Evolutionary conservation across 2,329 filamentous ascomycete genomes (phyloP), one percentile per base, ranked within the genome.

Genomic region (Penicillium olsonii): DNA sequence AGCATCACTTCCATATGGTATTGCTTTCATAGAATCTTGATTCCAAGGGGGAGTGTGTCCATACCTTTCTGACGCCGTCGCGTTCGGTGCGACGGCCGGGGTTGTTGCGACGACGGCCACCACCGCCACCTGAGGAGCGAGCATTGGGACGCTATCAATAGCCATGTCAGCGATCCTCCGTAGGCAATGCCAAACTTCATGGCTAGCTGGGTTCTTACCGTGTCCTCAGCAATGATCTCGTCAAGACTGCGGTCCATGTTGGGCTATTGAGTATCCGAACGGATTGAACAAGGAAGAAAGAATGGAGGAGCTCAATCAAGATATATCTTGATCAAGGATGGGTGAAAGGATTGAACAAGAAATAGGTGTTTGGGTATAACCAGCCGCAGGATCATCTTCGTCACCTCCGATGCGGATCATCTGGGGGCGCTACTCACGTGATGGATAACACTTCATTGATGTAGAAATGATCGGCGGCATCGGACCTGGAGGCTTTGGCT

Each of bases 31-130:
- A 8, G 19, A 20, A 19, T 6, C 33, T 24, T 35, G 22, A 41
- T 15, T 26, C 15, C 26, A 33, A 33, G 27, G 22, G 24, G 12
- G 42, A 31, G 11, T 19, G 33, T 9, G 8, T 8, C 10, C 33
- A 3, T 71, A 92, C 90, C 90, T 95, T 95, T 91, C 87, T 92
- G 70, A 92, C 83, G 75, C 89, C 89, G 75, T 94, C 89, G 75
- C 88, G 87, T 73, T 89, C 89, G 74, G 92, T 88, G 75, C 88
- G 87, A 66, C 88, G 87, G 63, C 72, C 69, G 57, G 76, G 71
- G 60, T 75, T 73, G 57, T 70, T 61, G 55, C 67, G 64, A 56
- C 70, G 69, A 56, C 69, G 68, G 57, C 31, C 22, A 37, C 33
- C 39, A 37, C 39, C 45, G 41, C 44, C 29, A 14, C 69, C 53